Conservation (phyloP, 106 monocot species). For the Allium sativum region DNA sequence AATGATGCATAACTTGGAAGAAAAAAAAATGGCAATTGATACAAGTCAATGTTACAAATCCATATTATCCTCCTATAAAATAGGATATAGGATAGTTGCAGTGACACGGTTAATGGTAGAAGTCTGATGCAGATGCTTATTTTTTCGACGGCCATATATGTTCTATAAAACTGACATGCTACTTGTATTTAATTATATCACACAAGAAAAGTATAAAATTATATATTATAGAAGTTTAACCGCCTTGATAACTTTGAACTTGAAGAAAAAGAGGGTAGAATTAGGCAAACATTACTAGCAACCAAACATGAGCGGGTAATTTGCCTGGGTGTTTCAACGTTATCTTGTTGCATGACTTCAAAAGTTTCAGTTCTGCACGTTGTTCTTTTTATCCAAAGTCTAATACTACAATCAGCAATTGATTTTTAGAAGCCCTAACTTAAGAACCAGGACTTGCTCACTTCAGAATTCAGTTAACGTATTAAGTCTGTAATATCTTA, state of each 20-base stretch:
- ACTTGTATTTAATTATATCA: background rate
- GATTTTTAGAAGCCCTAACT: background rate
- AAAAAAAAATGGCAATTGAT: background rate
- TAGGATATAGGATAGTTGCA: background rate
- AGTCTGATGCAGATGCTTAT: background rate
- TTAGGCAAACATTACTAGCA: background rate
- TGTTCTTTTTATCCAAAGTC: background rate
- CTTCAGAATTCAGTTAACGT: background rate
- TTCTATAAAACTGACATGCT: background rate
- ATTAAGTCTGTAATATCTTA: too few relatives aligned
- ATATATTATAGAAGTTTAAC: too few relatives aligned
- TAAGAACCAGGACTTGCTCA: background rate
- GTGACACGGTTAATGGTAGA: background rate
- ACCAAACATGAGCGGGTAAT: background rate
- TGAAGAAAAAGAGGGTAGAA: background rate
- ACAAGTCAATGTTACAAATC: background rate
- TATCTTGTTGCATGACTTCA: background rate
- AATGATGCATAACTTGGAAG: too few relatives aligned
- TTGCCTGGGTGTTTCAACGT: background rate
- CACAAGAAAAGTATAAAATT: too few relatives aligned
- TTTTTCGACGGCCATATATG: background rate
- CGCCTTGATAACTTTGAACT: background rate
- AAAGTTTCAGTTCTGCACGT: background rate
- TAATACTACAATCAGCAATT: background rate
- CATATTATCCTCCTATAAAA: background rate